These are phyloP conservation scores for Volutella citrinella DNA, from an alignment of 2,329 filamentous ascomycete species.

Conservation along the genomic window DNA sequence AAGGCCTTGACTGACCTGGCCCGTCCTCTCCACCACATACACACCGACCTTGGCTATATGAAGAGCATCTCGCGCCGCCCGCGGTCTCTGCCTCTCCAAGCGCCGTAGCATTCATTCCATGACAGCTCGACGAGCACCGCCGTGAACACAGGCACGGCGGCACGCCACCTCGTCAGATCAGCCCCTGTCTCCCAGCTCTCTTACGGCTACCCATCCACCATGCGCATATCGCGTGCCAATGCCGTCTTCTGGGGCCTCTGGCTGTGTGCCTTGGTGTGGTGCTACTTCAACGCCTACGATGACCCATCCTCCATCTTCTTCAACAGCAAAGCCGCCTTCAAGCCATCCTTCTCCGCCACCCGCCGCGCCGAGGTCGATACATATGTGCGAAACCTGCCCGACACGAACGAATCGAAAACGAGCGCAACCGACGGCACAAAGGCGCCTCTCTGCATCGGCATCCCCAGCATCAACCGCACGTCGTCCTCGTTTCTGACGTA, in stretches of 20 bases:
- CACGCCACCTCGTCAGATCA: too few species aligned
- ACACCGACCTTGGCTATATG: too few species aligned
- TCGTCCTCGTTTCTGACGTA: conserved; percentile 26
- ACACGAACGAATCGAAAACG: conserved; percentile 9
- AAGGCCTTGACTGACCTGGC: too few species aligned
- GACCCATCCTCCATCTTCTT: conserved; percentile 35
- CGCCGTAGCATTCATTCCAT: too few species aligned
- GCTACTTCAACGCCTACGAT: conserved; percentile 30
- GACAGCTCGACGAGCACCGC: too few species aligned
- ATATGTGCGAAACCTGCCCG: conserved; percentile 18
- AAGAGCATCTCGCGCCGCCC: too few species aligned
- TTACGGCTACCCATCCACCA: too few species aligned
- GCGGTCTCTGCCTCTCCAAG: too few species aligned
- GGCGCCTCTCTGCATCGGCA: conserved; percentile 29
- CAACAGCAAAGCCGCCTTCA: conserved; percentile 25
- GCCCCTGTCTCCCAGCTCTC: too few species aligned
- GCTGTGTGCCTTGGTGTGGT: conserved; percentile 24
- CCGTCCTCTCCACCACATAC: too few species aligned
- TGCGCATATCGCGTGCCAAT: conserved; percentile 29
- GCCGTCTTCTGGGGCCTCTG: conserved; percentile 29
- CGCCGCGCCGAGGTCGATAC: conserved; percentile 25
- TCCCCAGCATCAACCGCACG: conserved; percentile 33
- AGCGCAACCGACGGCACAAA: conserved; percentile 7
- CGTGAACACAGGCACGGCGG: too few species aligned
- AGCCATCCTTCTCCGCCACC: conserved; percentile 21